phyloP scores from a whole-genome alignment of 2,329 filamentous ascomycete genomes.

The Colletotrichum gloeosporioides region DNA sequence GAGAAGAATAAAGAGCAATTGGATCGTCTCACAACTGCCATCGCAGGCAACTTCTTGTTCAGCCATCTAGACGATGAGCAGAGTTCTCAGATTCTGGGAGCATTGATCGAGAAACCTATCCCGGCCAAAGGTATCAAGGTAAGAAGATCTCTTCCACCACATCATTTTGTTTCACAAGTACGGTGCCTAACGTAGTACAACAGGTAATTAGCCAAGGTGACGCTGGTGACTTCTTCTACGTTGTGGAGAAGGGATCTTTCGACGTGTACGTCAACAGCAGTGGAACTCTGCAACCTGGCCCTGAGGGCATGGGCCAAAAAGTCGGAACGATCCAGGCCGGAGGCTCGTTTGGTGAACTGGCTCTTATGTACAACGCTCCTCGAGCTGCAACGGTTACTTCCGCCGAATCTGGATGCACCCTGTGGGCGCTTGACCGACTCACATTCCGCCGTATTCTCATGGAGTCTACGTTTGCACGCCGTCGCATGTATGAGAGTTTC shows the following conservation, averaged over 20 bases:
- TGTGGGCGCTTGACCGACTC: constrained; percentile 94
- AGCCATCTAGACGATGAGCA: constrained; percentile 95
- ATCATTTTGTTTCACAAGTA: neutral
- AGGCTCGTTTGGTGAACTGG: constrained; percentile 94
- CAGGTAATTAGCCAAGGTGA: constrained; percentile 96
- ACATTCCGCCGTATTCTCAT: constrained; percentile 98
- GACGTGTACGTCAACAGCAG: constrained; percentile 87
- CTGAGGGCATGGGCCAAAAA: constrained; percentile 81
- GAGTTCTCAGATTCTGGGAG: constrained; percentile 83
- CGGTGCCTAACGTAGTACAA: constrained; percentile 27
- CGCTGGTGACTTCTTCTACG: constrained; percentile 96
- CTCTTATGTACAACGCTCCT: constrained; percentile 98
- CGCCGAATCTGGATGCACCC: constrained; percentile 75
- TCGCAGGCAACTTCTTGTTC: constrained; percentile 92
- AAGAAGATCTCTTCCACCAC: constrained; percentile 22
- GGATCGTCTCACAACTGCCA: constrained; percentile 77
- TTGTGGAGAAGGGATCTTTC: constrained; percentile 90
- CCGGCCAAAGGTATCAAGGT: constrained; percentile 85
- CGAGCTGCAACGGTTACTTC: constrained; percentile 93
- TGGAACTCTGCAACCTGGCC: constrained; percentile 79
- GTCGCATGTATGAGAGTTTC: constrained; percentile 97
- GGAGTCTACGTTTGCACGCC: constrained; percentile 95
- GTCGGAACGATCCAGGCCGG: constrained; percentile 85
- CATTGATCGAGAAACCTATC: constrained; percentile 92
- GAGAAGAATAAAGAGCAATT: constrained; percentile 85